Percentiles rank a stretch among this genome's conserved stretches.
Evolutionary conservation across 1,284 basidiomycete genomes (phyloP).

Genomic region (Irpex rosettiformis): DNA sequence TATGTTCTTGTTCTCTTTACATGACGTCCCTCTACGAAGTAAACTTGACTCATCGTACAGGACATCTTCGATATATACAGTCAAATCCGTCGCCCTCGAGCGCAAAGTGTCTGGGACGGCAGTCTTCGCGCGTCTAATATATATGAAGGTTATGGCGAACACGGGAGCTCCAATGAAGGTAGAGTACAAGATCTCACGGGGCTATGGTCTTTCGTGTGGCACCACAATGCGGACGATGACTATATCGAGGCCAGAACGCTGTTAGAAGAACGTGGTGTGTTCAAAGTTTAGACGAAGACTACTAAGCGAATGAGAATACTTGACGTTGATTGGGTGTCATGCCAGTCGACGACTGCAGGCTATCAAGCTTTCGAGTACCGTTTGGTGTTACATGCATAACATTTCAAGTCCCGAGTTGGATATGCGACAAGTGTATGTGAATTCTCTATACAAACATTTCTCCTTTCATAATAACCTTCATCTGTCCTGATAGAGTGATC

Average conservation of each 20-base stretch:
- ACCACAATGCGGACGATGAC: neutral
- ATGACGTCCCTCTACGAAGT: neutral
- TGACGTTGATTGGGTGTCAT: too few species aligned
- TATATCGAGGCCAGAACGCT: neutral
- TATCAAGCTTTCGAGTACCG: too few species aligned
- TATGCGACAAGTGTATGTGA: too few species aligned
- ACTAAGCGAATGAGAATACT: too few species aligned
- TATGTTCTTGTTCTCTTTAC: slow-evolving; percentile 26
- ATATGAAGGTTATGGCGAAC: slow-evolving; percentile 12
- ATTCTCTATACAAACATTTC: slow-evolving; percentile 25
- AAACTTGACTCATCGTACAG: slow-evolving; percentile 4
- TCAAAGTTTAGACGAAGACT: neutral
- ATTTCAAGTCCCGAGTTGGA: too few species aligned
- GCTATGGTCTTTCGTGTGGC: slow-evolving; percentile 7
- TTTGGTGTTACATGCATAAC: too few species aligned
- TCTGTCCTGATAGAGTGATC: slow-evolving; percentile 37
- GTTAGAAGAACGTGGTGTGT: neutral
- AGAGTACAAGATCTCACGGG: neutral
- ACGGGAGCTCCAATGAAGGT: slow-evolving; percentile 1
- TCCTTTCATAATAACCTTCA: slow-evolving; percentile 33
- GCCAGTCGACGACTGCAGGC: too few species aligned
- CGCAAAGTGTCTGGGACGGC: slow-evolving; percentile 14
- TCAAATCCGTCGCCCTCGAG: slow-evolving; percentile 11
- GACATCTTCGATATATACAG: slow-evolving; percentile 12
- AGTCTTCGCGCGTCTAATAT: slow-evolving; percentile 10